Evolutionary conservation across 176 grass and related monocot species (phyloP), one percentile per base, ranked within the genome.

Genomic region (Musa schizocarpa): DNA sequence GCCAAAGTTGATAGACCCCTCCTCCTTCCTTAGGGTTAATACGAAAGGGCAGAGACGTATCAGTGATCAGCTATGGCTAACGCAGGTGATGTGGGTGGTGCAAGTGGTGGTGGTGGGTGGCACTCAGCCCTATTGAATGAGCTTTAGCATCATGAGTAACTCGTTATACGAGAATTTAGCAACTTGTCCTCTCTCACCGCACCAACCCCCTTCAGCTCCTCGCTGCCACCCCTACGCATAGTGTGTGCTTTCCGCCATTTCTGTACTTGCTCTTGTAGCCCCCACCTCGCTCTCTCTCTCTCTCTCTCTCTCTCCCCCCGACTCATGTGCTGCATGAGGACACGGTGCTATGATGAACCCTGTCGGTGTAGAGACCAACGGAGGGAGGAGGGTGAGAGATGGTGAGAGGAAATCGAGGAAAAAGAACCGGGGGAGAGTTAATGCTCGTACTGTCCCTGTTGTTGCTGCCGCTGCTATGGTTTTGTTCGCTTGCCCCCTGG

Each of bases 61-160:
- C 57, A 34, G 21, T 1, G 16, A 61, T 43, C 34, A 43, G 34
- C 34, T 13, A 57, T 57, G 16, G 11, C 12, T 57, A 57, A 17
- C 11, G 54, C 54, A 17, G 54, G 13, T 17, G 57, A 8, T 61
- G 57, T 43, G 71, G 26, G 81, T 78, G 83, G 80, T 78, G 84
- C 56, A 72, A 83, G 21, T 68, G 1, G 80, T 78, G 84, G 64
- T 77, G 87, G 21, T 68, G 1, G 65, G 1, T 13, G 54, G 14
- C 26, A 1, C 57, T 17, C 9, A n/a, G 13, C 11, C n/a, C n/a
- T 13, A 78, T 57, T 69, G 63, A 68, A 68, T 57, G 72, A 17
- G 20, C 66, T 3, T 61, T 53, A 57, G 56, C 57, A 76, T 63
- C 57, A 76, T 57, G 56, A 76, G 56, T 14, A 76, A 76, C 74